phyloP scores from a whole-genome alignment of 1,284 basidiomycete species.

The Kwoniella shivajii region DNA sequence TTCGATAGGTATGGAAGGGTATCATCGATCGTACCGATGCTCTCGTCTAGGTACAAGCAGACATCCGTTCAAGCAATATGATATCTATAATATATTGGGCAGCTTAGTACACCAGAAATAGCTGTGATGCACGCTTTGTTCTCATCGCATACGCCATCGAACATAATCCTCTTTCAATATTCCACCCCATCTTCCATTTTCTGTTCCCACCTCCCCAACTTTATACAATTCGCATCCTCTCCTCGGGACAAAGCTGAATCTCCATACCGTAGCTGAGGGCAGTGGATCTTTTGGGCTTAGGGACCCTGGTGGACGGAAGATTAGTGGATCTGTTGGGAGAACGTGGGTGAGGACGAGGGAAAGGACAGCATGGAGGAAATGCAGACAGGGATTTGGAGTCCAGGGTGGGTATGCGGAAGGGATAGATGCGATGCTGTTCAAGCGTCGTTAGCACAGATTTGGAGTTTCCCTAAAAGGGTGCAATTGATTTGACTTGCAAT shows the following conservation, averaged over 20 bases:
- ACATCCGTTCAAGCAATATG: no score
- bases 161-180: slow-evolving; percentile 45
- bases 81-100: no score
- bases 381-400: slow-evolving; percentile 37
- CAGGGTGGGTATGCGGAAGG: slow-evolving; percentile 32
- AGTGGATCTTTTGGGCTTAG: slow-evolving; percentile 19
- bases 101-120: no score
- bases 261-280: slow-evolving; percentile 40
- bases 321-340: slow-evolving; percentile 42
- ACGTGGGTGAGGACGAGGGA: slow-evolving; percentile 34
- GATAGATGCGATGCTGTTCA: slow-evolving; percentile 28
- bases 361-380: slow-evolving; percentile 44
- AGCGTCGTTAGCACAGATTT: not conserved
- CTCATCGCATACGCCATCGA: slow-evolving; percentile 39
- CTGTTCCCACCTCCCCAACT: slow-evolving; percentile 24
- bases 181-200: slow-evolving; percentile 45
- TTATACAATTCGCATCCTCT: slow-evolving; percentile 43
- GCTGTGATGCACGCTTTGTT: no score
- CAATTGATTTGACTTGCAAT: no score
- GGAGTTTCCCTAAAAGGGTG: no score
- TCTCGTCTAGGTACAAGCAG: no score
- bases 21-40: no score
- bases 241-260: slow-evolving; percentile 45
- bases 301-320: not conserved
- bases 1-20: no score